These are phyloP conservation scores for Russula dissimulans DNA, from an alignment of 768 basidiomycete species.

Conservation along the genomic window DNA sequence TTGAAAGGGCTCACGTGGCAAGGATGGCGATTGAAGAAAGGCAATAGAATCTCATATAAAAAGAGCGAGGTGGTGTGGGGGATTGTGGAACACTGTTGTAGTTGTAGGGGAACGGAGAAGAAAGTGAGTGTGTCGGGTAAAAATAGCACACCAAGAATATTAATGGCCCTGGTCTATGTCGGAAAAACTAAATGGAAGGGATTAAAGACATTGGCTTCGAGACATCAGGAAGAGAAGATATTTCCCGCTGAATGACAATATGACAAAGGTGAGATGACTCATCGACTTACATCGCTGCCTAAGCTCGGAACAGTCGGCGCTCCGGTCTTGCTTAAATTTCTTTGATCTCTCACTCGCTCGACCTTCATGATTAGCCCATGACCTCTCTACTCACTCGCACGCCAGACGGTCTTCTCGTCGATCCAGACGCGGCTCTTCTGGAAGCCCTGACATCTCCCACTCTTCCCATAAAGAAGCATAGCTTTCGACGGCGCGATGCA, in stretches of 20 bases:
- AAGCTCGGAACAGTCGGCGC: background rate
- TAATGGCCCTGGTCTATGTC: no score
- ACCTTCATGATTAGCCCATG: conserved; percentile 12
- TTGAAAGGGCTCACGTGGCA: background rate
- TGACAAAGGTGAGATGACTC: background rate
- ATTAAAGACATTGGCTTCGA: no score
- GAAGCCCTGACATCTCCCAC: conserved; percentile 51
- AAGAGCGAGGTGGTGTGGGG: no score
- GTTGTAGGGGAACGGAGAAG: background rate
- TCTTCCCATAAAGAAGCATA: conserved; percentile 29
- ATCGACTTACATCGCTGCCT: background rate
- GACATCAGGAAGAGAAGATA: no score
- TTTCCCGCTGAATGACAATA: no score
- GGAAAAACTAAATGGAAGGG: no score
- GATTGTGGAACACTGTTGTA: background rate
- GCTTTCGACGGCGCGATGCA: conserved; percentile 55
- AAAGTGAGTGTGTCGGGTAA: no score
- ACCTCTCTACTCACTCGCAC: conserved; percentile 23
- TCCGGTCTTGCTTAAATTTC: conserved; percentile 6
- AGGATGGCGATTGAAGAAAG: background rate
- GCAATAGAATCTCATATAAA: background rate
- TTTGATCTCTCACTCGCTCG: background rate
- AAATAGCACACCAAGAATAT: no score
- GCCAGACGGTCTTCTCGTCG: conserved; percentile 23
- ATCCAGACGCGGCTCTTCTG: conserved; percentile 53